phyloP scores from a whole-genome alignment of 139 green algal genomes.

The Tetratostichococcus sp. region DNA sequence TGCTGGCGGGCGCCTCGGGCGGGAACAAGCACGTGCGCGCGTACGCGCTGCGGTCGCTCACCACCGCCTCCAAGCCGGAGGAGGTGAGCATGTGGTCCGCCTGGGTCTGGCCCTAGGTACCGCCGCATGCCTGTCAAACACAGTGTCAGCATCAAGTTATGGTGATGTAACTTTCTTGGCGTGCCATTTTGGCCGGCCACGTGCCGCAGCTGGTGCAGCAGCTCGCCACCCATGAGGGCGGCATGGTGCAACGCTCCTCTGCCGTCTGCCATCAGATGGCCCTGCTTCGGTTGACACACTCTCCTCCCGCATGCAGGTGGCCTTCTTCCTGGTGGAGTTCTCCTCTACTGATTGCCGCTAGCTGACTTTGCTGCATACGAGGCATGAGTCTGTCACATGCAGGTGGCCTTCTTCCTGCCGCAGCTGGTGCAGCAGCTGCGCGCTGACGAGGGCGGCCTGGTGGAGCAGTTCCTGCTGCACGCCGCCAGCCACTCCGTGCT shows the following conservation, averaged over 20 bases:
- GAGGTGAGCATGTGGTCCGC: constrained; percentile 2
- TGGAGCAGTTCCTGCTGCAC: constrained; percentile 63
- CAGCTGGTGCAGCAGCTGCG: constrained; percentile 80
- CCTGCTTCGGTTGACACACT: too few species aligned
- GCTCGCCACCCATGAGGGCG: too few species aligned
- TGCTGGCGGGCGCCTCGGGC: constrained; percentile 46
- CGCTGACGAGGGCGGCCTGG: constrained; percentile 41
- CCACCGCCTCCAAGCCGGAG: constrained; percentile 24
- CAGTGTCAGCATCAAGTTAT: too few species aligned
- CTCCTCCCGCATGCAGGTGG: constrained; percentile 48
- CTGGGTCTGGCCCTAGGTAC: too few species aligned
- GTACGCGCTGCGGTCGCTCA: constrained; percentile 40
- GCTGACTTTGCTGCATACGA: too few species aligned
- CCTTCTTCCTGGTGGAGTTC: too few species aligned
- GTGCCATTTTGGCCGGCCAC: background rate
- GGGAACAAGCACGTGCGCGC: constrained; percentile 25
- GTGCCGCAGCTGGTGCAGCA: background rate
- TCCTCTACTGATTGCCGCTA: too few species aligned
- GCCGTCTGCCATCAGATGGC: too few species aligned
- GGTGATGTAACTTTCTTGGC: too few species aligned
- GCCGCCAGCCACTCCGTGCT: constrained; percentile 57
- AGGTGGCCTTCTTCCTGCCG: constrained; percentile 88
- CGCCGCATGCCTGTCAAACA: too few species aligned
- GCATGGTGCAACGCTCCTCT: too few species aligned
- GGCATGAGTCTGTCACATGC: constrained; percentile 13